Conservation (phyloP, 345 rosid genomes). For the Populus simonii region DNA sequence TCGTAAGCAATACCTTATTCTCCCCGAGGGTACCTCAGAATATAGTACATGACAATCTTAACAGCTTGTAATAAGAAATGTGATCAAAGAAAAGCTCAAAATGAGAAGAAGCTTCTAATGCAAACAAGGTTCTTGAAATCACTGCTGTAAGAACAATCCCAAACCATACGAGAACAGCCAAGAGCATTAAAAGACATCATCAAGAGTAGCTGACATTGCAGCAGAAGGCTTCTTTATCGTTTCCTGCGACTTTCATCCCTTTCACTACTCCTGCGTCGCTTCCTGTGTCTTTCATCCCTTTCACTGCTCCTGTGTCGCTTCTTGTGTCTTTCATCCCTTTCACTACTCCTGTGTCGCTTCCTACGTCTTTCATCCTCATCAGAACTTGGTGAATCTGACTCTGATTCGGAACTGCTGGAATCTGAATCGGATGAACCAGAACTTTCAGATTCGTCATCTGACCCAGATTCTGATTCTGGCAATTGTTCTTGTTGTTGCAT, state of each 20-base stretch:
- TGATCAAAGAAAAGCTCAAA: background rate
- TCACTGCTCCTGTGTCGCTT: conserved; percentile 5
- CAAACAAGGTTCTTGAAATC: background rate
- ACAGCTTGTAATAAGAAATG: background rate
- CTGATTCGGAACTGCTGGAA: conserved; percentile 12
- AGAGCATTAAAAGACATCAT: no score
- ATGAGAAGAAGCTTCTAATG: background rate
- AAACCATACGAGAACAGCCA: no score
- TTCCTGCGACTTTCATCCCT: conserved; percentile 18
- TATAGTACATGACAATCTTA: background rate
- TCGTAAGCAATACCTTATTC: no score
- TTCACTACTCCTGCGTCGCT: conserved; percentile 1
- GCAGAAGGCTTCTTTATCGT: background rate
- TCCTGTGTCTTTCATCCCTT: conserved; percentile 16
- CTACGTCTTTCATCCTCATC: conserved; percentile 14
- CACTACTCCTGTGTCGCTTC: conserved; percentile 8
- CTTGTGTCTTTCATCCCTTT: conserved; percentile 14
- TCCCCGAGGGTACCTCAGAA: background rate
- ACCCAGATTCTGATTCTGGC: conserved; percentile 34
- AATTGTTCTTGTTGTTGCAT: conserved; percentile 76
- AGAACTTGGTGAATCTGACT: conserved; percentile 24
- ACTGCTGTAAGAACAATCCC: background rate
- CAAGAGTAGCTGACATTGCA: background rate
- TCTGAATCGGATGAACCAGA: conserved; percentile 46
- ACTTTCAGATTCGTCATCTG: conserved; percentile 27